Conservation (phyloP, 257 asterid species). For the Plectranthus barbatus region DNA sequence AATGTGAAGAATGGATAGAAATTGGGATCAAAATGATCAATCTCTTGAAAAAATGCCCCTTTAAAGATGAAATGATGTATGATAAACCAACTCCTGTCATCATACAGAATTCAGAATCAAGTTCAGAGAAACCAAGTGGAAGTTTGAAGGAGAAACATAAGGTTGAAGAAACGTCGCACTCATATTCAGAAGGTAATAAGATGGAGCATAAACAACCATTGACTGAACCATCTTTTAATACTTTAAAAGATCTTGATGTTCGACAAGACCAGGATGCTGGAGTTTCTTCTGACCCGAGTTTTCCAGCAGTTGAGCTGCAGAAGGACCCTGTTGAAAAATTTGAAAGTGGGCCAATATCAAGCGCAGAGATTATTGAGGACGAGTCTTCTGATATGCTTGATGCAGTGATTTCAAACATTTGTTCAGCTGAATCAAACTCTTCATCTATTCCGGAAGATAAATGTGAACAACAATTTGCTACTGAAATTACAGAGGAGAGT, state of each 20-base stretch:
- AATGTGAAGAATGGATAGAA: not conserved
- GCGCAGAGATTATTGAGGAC: not conserved
- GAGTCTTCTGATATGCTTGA: not conserved
- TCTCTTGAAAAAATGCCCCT: conserved; percentile 13
- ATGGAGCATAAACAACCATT: not conserved
- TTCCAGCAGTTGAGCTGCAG: not conserved
- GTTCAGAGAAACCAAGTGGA: not conserved
- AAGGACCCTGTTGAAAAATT: not conserved
- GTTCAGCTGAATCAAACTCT: too few species aligned
- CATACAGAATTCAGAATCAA: not conserved
- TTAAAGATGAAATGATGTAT: conserved; percentile 5
- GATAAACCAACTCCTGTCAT: conserved; percentile 6
- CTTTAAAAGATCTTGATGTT: too few species aligned
- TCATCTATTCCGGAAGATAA: not conserved
- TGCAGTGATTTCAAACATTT: not conserved
- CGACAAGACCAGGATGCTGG: too few species aligned
- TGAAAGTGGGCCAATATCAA: not conserved
- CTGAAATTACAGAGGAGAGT: not conserved
- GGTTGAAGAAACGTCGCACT: not conserved
- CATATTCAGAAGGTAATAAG: too few species aligned
- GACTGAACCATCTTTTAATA: not conserved
- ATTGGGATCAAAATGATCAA: conserved; percentile 6
- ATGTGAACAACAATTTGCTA: not conserved
- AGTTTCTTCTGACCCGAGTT: too few species aligned
- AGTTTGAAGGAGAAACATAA: not conserved